Base-by-base conservation (phyloP, 345 rosid genomes). In the Gossypium australe region DNA sequence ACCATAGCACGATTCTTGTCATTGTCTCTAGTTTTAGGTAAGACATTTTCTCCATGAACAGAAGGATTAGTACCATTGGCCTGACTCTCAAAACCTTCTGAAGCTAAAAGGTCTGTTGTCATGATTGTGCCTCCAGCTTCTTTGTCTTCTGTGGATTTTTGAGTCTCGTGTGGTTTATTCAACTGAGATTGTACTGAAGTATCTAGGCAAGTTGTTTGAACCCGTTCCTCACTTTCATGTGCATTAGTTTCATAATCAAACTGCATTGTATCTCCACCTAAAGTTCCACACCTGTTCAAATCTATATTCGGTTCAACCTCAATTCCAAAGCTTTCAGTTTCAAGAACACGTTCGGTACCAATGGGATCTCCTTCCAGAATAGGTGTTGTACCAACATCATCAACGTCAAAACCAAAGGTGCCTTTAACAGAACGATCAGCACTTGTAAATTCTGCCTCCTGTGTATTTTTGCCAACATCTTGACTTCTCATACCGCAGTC, bases 61-160 rank as follows among this genome's bases (percentile, higher is more conserved):
- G 97, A 92, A 64, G 97, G 96, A 81, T 87, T 92, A 44, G 97
- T 89, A 82, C 98, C 86, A 77, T 78, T 75, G 81, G 87, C 94
- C 98, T 98, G 91, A 74, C 98, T 92, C 71, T 96, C 96, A 61
- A 78, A 86, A 81, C 82, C 92, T 84, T 94, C 96, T 20, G 98
- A 92, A 71, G 98, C 84, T 79, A 89, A 69, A 76, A 94, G 98
- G 76, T 95, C 99, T 0, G 87, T 83, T 16, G 97, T 93, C 80
- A 84, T 85, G 77, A 91, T 80, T 16, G 89, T 88, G 47, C 82
- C 89, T 75, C 83, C 88, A 7, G 83, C 85, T 75, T 90, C 95
- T 11, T 86, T 88, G 76, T 93, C 96, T 70, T 89, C 90, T 0
- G 77, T 60, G 53, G 58, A 80, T 24, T 78, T 91, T 72, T 63